Evolutionary conservation across 306 rosid species (phyloP).

Genomic region (Ammopiptanthus mongolicus): DNA sequence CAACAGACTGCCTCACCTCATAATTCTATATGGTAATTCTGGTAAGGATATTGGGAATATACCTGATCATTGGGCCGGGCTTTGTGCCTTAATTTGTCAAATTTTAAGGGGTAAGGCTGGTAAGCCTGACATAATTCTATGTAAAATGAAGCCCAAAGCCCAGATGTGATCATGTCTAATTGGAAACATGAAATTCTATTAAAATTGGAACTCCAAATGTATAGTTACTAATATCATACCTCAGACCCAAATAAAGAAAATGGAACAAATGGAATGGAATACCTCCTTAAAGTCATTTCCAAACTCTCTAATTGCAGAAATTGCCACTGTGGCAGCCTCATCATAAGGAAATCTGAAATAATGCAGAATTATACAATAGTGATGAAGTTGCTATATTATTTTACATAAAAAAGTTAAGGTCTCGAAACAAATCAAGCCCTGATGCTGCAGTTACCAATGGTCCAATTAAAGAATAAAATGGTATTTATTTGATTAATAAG

Average conservation of each 20-base stretch:
- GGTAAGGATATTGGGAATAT: not conserved
- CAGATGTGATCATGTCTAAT: not conserved
- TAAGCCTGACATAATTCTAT: not conserved
- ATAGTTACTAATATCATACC: not conserved
- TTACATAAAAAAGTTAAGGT: not conserved
- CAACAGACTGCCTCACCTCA: not conserved
- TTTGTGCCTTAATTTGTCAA: not conserved
- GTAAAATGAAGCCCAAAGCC: not conserved
- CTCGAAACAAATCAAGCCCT: not conserved
- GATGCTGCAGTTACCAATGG: not conserved
- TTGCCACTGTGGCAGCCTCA: constrained; percentile 60
- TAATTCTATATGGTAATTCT: not conserved
- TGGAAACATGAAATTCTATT: not conserved
- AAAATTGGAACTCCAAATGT: not conserved
- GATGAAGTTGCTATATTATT: not conserved
- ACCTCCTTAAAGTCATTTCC: constrained; percentile 63
- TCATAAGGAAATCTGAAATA: constrained; percentile 58
- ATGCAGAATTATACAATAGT: not conserved
- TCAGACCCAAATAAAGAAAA: not conserved
- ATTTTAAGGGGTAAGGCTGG: not conserved
- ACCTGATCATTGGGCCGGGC: not conserved
- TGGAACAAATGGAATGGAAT: not conserved
- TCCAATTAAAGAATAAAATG: not conserved
- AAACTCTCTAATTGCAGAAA: constrained; percentile 48
- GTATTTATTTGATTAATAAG: not conserved